These are phyloP conservation scores for Silene vulgaris DNA, from an alignment of 179 eudicot genomes.

Conservation along the genomic window DNA sequence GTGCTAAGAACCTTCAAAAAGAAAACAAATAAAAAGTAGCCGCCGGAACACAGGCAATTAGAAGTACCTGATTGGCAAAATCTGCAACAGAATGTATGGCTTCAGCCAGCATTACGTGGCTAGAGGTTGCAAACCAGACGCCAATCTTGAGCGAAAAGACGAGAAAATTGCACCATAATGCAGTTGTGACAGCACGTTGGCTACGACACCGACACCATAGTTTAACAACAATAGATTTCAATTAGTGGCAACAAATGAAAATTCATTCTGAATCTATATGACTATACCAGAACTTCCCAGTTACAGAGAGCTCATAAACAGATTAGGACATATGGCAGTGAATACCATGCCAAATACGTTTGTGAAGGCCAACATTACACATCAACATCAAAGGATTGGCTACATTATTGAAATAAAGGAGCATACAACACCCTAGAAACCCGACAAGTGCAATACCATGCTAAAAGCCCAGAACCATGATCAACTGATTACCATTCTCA, in stretches of 20 bases:
- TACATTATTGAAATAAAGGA: background rate
- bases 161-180: slow-evolving; percentile 92
- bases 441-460: background rate
- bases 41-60: slow-evolving; percentile 10
- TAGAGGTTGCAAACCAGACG: slow-evolving; percentile 80
- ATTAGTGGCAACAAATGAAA: background rate
- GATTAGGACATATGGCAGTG: background rate
- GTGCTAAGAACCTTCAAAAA: background rate
- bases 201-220: slow-evolving; percentile 33
- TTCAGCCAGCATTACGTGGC: slow-evolving; percentile 97
- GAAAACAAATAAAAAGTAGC: background rate
- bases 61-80: slow-evolving; percentile 91
- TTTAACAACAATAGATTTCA: background rate
- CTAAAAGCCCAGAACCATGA: background rate
- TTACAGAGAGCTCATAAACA: background rate
- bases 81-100: slow-evolving; percentile 87
- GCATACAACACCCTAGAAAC: background rate
- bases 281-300: slow-evolving; percentile 11
- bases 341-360: background rate
- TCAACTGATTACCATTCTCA: background rate
- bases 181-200: slow-evolving; percentile 95
- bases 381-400: background rate
- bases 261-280: background rate
- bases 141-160: slow-evolving; percentile 97
- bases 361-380: background rate